A percentile compares a stretch with the other conserved stretches of the same genome.
These are phyloP conservation scores for Porcisia hertigi DNA, from an alignment of 208 protist species.

Conservation along the genomic window DNA sequence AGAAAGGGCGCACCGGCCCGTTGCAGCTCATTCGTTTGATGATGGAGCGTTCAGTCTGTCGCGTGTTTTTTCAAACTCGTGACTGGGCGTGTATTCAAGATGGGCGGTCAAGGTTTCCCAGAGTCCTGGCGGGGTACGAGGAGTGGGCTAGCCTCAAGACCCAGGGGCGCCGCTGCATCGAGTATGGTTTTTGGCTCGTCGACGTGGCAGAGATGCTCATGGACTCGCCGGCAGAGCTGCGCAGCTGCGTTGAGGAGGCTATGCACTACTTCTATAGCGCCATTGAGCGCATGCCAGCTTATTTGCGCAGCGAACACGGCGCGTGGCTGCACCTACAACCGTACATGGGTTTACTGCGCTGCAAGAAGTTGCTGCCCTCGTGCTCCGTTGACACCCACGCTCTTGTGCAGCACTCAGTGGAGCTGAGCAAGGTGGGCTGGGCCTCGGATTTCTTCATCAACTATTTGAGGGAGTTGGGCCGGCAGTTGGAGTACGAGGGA, in stretches of 20 bases:
- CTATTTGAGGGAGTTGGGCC: constrained; percentile 66
- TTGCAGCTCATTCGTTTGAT: constrained; percentile 47
- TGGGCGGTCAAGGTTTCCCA: constrained; percentile 44
- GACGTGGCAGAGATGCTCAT: constrained; percentile 45
- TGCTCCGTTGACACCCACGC: constrained; percentile 69
- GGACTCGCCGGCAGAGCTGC: constrained; percentile 31
- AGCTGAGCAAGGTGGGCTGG: constrained; percentile 76
- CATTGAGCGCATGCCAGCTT: constrained; percentile 63
- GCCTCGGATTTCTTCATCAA: constrained; percentile 76
- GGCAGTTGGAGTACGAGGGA: constrained; percentile 66
- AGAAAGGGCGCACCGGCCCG: constrained; percentile 27
- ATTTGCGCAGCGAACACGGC: constrained; percentile 76
- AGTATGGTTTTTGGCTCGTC: constrained; percentile 75
- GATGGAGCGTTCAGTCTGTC: constrained; percentile 47
- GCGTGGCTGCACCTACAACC: constrained; percentile 81
- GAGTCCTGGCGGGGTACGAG: constrained; percentile 52
- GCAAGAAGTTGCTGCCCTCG: constrained; percentile 72
- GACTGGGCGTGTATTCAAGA: constrained; percentile 40
- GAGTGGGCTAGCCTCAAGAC: constrained; percentile 55
- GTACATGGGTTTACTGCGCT: constrained; percentile 73
- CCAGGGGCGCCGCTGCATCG: constrained; percentile 64
- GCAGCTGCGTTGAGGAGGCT: constrained; percentile 68
- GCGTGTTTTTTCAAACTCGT: constrained; percentile 57
- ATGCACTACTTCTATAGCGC: constrained; percentile 61
- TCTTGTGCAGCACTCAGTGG: constrained; percentile 63